Evolutionary conservation across 805 yeast genomes (phyloP).

Genomic region (Ogataea parapolymorpha): DNA sequence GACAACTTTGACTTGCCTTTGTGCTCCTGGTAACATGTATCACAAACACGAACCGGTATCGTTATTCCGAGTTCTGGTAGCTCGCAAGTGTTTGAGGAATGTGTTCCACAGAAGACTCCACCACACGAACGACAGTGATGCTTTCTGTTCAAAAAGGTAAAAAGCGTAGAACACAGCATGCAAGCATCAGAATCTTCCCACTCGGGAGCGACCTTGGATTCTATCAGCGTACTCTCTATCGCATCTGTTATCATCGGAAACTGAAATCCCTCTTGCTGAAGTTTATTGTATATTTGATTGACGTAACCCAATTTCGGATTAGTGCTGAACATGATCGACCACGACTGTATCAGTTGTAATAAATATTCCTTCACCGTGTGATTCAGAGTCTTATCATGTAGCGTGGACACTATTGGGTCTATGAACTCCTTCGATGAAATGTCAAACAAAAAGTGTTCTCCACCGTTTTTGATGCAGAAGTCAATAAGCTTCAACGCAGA

Average conservation of each 20-base stretch:
- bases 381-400: constrained; percentile 33
- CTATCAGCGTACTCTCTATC: constrained; percentile 56
- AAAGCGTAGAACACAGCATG: constrained; percentile 83
- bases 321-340: constrained; percentile 72
- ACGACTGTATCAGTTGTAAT: constrained; percentile 64
- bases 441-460: constrained; percentile 76
- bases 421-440: constrained; percentile 81
- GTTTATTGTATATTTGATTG: constrained; percentile 53
- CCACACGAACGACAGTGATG: constrained; percentile 98
- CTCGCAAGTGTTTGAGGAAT: constrained; percentile 70
- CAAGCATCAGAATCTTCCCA: constrained; percentile 97
- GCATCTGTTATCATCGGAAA: constrained; percentile 54
- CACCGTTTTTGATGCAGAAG: constrained; percentile 89
- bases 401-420: constrained; percentile 62
- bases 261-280: constrained; percentile 58
- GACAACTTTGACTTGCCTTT: constrained; percentile 33
- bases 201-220: constrained; percentile 91
- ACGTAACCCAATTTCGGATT: constrained; percentile 67
- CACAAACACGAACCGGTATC: constrained; percentile 92
- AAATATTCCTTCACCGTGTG: constrained; percentile 56
- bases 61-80: constrained; percentile 82
- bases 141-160: constrained; percentile 80
- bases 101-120: constrained; percentile 84
- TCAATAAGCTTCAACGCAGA: constrained; percentile 77
- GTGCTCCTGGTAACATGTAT: constrained; percentile 72